Evolutionary conservation across 768 basidiomycete genomes (phyloP), one percentile per base, ranked within the genome.

Genomic region (Suillus alpinus): DNA sequence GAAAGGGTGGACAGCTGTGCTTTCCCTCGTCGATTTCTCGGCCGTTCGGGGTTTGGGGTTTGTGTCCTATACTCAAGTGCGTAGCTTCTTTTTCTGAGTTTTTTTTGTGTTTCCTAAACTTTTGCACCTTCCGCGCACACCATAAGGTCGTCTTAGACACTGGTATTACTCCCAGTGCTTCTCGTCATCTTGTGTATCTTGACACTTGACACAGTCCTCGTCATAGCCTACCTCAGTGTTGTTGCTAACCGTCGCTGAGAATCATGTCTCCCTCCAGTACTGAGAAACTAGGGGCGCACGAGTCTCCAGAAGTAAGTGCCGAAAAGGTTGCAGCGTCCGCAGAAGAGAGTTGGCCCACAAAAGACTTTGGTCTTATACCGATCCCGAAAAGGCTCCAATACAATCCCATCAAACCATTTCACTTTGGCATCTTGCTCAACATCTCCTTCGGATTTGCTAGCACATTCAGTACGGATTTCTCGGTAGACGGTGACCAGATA

Each of bases 301-400:
- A 50, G 18, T 43, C 13, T 34, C 56, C 58, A 12, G 26, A 43
- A 6, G 8, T 37, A 16, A 1, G 29, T n/a, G 13, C 16, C 2
- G 20, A 16, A 49, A 58, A 62, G 31, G 37, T 26, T 34, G 9
- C 31, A 8, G 34, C 56, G 18, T 20, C 50, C 13, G 6, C 34
- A 23, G 52, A 55, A 20, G 20, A 20, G 18, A 39, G 26, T 26
- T 49, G 49, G 20, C 49, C 63, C 0, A 56, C 64, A 1, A 80
- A 72, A 55, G 87, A 91, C 65, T 86, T 89, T 66, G 81, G 83
- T 14, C 75, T 90, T 61, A 63, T 91, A 8, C 87, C 87, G 0
- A 87, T 91, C 34, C 89, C 89, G 0, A 75, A 72, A 63, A 70
- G 76, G 40, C 72, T 87, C 5, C 82, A 79, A 55, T 85, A 85